These are phyloP conservation scores for Ajuga chamaepitys DNA, from an alignment of 257 asterid species.

Conservation along the genomic window DNA sequence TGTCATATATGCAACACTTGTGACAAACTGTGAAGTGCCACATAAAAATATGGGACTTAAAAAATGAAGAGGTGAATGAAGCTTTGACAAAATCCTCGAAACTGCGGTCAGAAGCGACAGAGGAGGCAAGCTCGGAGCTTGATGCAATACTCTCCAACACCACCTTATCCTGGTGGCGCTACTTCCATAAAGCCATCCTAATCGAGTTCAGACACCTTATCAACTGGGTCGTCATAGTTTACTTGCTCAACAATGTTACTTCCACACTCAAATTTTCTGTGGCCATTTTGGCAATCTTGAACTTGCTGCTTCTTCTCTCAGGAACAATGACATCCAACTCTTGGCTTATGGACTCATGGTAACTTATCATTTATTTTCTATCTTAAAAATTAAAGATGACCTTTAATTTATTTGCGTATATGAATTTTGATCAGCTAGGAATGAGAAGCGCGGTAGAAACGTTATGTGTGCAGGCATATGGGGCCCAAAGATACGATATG, in stretches of 20 bases:
- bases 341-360: conserved; percentile 57
- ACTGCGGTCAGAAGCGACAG: too few species aligned
- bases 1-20: background rate
- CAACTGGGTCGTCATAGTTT: conserved; percentile 40
- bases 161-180: conserved; percentile 21
- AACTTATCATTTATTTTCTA: background rate
- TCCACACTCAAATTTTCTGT: conserved; percentile 52
- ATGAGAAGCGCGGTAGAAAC: conserved; percentile 88
- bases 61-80: conserved; percentile 6
- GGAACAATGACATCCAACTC: conserved; percentile 49
- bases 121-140: conserved; percentile 28
- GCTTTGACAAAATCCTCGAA: conserved; percentile 9
- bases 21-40: background rate
- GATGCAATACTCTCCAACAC: conserved; percentile 24
- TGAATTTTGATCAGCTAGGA: conserved; percentile 30
- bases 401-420: too few species aligned
- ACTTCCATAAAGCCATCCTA: conserved; percentile 19
- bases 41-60: conserved; percentile 11
- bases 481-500: conserved; percentile 44
- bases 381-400: too few species aligned
- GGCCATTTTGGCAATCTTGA: conserved; percentile 63
- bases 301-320: conserved; percentile 52
- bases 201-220: conserved; percentile 27
- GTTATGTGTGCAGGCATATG: conserved; percentile 62
- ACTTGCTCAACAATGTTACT: conserved; percentile 32